phyloP scores from a whole-genome alignment of 768 basidiomycete genomes.

The Mycena pura region DNA sequence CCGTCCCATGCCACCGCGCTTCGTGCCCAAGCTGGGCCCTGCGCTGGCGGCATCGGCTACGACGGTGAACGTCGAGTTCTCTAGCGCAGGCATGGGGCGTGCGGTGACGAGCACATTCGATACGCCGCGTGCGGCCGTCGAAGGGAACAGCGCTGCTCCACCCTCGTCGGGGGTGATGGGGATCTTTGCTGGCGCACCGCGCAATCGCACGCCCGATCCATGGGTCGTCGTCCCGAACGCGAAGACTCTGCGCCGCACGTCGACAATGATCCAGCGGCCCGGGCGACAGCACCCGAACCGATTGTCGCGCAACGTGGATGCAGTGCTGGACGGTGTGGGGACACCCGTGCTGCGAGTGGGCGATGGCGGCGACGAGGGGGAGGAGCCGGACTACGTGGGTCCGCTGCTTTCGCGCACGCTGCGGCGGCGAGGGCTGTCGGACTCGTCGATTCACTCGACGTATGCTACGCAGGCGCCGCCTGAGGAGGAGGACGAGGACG shows the following conservation, averaged over 20 bases:
- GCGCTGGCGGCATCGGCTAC: conserved; percentile 88
- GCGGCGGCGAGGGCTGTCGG: conserved; percentile 82
- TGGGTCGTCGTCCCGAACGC: conserved; percentile 74
- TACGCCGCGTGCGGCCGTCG: conserved; percentile 12
- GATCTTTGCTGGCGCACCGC: conserved; percentile 91
- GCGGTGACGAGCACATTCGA: conserved; percentile 54
- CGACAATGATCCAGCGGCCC: conserved; percentile 13
- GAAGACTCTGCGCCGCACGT: conserved; percentile 29
- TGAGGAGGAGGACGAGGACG: conserved; percentile 42
- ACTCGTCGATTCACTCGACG: conserved; percentile 91
- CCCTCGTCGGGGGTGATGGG: conserved; percentile 61
- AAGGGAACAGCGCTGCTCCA: conserved; percentile 45
- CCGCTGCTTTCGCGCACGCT: conserved; percentile 73
- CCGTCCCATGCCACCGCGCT: conserved; percentile 45
- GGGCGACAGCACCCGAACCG: conserved; percentile 30
- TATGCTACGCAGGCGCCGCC: conserved; percentile 55
- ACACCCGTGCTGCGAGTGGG: conserved; percentile 6
- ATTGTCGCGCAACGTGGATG: conserved; percentile 77
- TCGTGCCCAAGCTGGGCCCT: conserved; percentile 82
- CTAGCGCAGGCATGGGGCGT: conserved; percentile 68
- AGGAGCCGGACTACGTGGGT: conserved; percentile 51
- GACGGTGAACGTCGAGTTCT: conserved; percentile 97
- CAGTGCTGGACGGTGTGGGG: conserved; percentile 65
- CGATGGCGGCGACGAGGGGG: conserved; percentile 42
- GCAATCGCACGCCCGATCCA: conserved; percentile 56